Conservation (phyloP, 495 filamentous ascomycete species). For the Trypethelium eluteriae region DNA sequence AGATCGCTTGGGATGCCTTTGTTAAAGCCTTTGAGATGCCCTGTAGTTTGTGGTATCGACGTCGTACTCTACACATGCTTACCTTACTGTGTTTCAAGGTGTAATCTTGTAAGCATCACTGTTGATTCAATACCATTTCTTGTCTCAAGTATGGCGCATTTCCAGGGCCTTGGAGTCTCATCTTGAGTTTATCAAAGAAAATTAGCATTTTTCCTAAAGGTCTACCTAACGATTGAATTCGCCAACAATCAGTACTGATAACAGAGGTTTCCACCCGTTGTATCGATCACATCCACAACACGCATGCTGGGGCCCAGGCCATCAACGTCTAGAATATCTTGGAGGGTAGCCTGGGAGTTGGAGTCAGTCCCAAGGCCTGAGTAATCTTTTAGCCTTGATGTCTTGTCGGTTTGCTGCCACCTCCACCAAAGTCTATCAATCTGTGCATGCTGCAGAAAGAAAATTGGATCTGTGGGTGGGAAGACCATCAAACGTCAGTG, state of each 20-base stretch:
- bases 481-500: not conserved
- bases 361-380: slow-evolving; percentile 14
- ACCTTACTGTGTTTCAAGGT: too few species aligned
- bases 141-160: too few species aligned
- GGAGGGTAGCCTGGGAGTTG: slow-evolving; percentile 10
- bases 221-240: too few species aligned
- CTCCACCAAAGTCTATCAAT: slow-evolving; percentile 20
- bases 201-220: too few species aligned
- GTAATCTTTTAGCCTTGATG: not conserved
- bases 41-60: too few species aligned
- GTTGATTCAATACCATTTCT: too few species aligned
- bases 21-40: too few species aligned
- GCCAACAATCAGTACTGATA: slow-evolving; percentile 11
- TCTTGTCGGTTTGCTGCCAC: slow-evolving; percentile 17
- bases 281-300: slow-evolving; percentile 14
- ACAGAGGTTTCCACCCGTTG: slow-evolving; percentile 5
- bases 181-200: too few species aligned
- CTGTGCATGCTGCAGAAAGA: slow-evolving; percentile 21
- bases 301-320: slow-evolving; percentile 7
- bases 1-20: too few species aligned
- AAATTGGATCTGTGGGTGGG: slow-evolving; percentile 12
- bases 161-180: too few species aligned
- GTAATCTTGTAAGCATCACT: too few species aligned
- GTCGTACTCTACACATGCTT: too few species aligned
- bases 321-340: slow-evolving; percentile 12